A percentile compares a stretch with the other conserved stretches of the same genome.
Conservation (phyloP, 192 early-diverging fungal species). For the Coemansia brasiliensis region DNA sequence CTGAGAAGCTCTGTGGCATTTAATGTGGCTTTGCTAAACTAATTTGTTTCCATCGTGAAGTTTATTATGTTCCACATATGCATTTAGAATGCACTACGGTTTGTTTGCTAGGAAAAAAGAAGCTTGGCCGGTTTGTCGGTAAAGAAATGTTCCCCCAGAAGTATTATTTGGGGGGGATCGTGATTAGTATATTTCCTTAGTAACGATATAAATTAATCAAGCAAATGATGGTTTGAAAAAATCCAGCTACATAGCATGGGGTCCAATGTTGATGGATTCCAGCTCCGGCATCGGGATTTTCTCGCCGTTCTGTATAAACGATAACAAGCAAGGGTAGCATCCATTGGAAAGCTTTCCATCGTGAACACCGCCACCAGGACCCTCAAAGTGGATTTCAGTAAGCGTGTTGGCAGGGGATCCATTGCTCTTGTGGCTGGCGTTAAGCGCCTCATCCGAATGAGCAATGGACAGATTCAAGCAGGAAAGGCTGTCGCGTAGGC, state of each 20-base stretch:
- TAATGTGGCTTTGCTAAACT: conserved; percentile 1
- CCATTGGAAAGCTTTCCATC: conserved; percentile 8
- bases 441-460: conserved; percentile 25
- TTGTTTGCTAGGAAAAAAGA: too few relatives aligned
- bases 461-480: conserved; percentile 47
- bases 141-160: too few relatives aligned
- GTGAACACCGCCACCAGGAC: conserved; percentile 3
- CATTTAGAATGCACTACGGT: too few relatives aligned
- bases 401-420: conserved; percentile 49
- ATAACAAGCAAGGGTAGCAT: conserved; percentile 41
- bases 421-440: conserved; percentile 13
- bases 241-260: conserved; percentile 18
- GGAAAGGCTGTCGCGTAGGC: conserved; percentile 41
- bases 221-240: not conserved
- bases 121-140: too few relatives aligned
- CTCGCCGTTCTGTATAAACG: conserved; percentile 50
- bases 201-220: not conserved
- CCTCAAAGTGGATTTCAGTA: conserved; percentile 43
- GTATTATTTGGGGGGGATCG: too few relatives aligned
- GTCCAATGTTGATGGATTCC: conserved; percentile 45
- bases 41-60: too few relatives aligned
- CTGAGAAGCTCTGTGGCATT: too few relatives aligned
- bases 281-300: conserved; percentile 46
- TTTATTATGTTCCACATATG: too few relatives aligned
- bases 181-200: too few relatives aligned